Base-by-base conservation (phyloP, 345 rosid species). In the Gossypium mustelinum region DNA sequence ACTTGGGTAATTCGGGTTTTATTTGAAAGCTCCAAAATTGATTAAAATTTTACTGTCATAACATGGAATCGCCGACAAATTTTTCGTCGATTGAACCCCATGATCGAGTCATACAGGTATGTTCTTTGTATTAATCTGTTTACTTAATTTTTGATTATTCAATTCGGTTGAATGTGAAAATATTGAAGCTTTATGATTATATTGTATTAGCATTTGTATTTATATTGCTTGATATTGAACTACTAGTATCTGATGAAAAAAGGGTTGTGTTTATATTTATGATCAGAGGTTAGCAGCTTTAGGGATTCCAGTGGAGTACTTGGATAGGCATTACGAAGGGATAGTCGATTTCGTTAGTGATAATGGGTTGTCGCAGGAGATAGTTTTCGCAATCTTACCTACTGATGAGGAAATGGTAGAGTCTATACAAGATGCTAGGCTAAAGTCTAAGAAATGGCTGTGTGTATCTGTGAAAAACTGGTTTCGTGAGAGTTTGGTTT, bases 371-470 rank as follows among this genome's bases (percentile, higher is more conserved):
- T 78, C 82, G 59, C 73, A 87, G 0, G 87, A 82, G 60, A 16
- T 92, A 54, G 92, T 94, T 20, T 79, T 82, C 73, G 84, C 86
- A 20, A 85, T 93, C 57, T 78, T 95, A 81, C 96, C 94, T 13
- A 55, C 81, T 2, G 94, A 94, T 43, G 92, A 85, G 61, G 98
- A 93, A 69, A 87, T 89, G 75, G 86, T 78, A 0, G 79, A 70
- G 71, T 73, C 66, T 51, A 73, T 84, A 59, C 75, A 58, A 68
- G 86, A 84, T 39, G 25, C 76, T 18, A 84, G 73, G 80, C 73
- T 56, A 7, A 82, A 75, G 76, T 68, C 88, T 48, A 78, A 83
- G 47, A 83, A 82, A 71, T 63, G 54, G 56, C 57, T 72, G 0
- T 59, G 47, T 27, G 74, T 77, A 20, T 75, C 51, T 24, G 77